Evolutionary conservation across 169 alveolate species (phyloP), one percentile per base, ranked within the genome.

Genomic region (Plasmodium ovale): DNA sequence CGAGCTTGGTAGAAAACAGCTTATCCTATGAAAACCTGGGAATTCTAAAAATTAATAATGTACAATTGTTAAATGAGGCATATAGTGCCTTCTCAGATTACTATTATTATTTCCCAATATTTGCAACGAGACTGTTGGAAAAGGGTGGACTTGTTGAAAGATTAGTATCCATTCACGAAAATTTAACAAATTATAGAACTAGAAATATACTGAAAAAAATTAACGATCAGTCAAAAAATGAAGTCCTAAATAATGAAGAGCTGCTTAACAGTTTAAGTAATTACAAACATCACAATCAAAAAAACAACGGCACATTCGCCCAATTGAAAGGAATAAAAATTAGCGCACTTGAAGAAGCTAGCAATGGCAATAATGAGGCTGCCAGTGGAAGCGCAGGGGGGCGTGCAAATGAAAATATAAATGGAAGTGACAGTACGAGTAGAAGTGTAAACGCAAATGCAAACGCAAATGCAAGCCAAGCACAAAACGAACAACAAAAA

Each of bases 71-170:
- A 64, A 64, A 62, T 25, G 70, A 79, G 44, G 89, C 89, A 33
- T 79, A 25, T 79, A 1, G 10, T 12, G 89, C 89, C 0, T 79
- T 79, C 33, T 79, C 89, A 16, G 89, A 79, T 19, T 79, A 79
- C 35, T 79, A 79, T 79, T 64, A 67, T 16, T 21, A 44, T 62
- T 79, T 79, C 12, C 89, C 89, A 67, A 27, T 29, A 6, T 79
- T 79, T 60, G 69, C 77, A 14, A 62, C 21, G 10, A 60, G 6
- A 1, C 21, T 79, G 25, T 62, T 79, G 27, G 65, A 79, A 79
- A 79, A 62, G 39, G 89, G 51, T 0, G 89, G 89, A 54, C 37
- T 79, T 21, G 44, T 79, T 12, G 89, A 79, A 23, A 67, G 89
- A 27, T 51, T 79, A 67, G 60, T 64, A 14, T 23, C 37, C 5